Conservation (phyloP, 768 basidiomycete species). For the Lentinula sp. region DNA sequence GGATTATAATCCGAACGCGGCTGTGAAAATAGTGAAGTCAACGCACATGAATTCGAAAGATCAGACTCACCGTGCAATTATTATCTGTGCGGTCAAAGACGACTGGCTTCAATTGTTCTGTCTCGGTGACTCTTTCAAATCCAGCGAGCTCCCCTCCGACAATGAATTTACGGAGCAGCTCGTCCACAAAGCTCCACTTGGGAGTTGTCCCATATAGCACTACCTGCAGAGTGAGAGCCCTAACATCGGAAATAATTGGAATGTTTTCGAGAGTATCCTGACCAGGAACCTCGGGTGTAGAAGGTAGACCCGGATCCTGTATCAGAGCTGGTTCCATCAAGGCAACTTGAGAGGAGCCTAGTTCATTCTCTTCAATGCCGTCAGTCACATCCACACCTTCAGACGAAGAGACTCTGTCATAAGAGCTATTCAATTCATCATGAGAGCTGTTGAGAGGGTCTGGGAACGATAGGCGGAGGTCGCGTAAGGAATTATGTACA, state of each 20-base stretch:
- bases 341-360: constrained; percentile 14
- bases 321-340: constrained; percentile 17
- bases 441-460: constrained; percentile 74
- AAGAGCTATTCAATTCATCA: constrained; percentile 55
- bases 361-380: constrained; percentile 15
- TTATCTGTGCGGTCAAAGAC: constrained; percentile 33
- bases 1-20: constrained; percentile 16
- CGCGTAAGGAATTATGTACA: constrained; percentile 57
- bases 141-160: constrained; percentile 15
- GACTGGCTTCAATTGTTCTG: constrained; percentile 12
- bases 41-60: constrained; percentile 25
- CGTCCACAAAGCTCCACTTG: constrained; percentile 59
- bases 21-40: constrained; percentile 21
- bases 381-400: constrained; percentile 22
- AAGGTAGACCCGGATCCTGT: constrained; percentile 28
- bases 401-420: constrained; percentile 41
- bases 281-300: constrained; percentile 30
- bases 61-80: constrained; percentile 19
- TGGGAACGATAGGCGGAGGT: constrained; percentile 77
- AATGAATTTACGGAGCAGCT: constrained; percentile 50
- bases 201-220: constrained; percentile 63
- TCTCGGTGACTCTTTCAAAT: constrained; percentile 13
- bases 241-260: not conserved
- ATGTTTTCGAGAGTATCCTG: constrained; percentile 11
- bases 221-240: constrained; percentile 41